phyloP scores from a whole-genome alignment of 768 basidiomycete species.

The Russula lepida region DNA sequence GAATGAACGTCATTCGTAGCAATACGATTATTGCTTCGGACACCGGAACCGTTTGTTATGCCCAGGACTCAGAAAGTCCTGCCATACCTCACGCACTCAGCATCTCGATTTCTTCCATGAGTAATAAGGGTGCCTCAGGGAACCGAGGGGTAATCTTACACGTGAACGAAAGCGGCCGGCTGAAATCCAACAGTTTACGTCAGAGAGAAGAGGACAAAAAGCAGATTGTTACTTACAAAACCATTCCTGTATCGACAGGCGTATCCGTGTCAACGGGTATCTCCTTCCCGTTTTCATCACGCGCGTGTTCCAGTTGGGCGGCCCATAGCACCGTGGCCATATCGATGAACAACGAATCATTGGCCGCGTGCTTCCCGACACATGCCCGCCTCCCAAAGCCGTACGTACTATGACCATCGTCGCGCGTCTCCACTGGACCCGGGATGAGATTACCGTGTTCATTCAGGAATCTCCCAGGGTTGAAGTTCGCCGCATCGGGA shows the following conservation, averaged over 20 bases:
- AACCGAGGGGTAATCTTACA: constrained; percentile 3
- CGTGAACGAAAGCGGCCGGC: not conserved
- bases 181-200: not conserved
- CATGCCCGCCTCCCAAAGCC: constrained; percentile 19
- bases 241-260: constrained; percentile 5
- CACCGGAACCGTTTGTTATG: too few species aligned
- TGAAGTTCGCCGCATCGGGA: constrained; percentile 18
- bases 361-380: constrained; percentile 18
- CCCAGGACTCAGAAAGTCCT: not conserved
- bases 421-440: constrained; percentile 5
- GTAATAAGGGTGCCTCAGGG: not conserved
- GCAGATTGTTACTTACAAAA: constrained; percentile 7
- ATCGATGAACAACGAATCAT: constrained; percentile 19
- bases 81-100: not conserved
- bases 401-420: constrained; percentile 13
- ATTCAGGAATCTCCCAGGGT: constrained; percentile 20
- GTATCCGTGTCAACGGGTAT: not conserved
- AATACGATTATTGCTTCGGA: not conserved
- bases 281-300: constrained; percentile 6
- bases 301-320: constrained; percentile 7
- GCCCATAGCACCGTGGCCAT: constrained; percentile 22
- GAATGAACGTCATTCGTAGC: too few species aligned
- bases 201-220: not conserved
- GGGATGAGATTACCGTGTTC: not conserved
- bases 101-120: constrained; percentile 1